Evolutionary conservation across 352 stramenopile species (phyloP), one percentile per base, ranked within the genome.

Genomic region (Pythium volutum): DNA sequence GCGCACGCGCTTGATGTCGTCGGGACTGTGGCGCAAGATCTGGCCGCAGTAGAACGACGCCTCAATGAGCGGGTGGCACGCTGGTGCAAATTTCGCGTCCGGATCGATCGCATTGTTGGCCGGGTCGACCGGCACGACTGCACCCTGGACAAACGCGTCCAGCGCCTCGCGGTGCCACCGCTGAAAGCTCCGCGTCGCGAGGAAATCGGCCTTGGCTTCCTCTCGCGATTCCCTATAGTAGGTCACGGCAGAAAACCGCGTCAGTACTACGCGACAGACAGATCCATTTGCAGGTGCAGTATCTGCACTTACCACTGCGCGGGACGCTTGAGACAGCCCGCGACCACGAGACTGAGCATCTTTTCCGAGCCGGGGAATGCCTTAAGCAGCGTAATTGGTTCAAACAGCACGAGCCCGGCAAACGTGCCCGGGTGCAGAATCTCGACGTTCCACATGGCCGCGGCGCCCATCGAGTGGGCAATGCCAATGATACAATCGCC

Each of bases 91-190:
- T 8, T 33, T 41, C 2, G 12, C 31, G 25, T 42, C 22, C 11
- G 52, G 36, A n/a, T 78, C 68, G 55, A 66, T 26, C 14, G 20
- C 20, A 36, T 65, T 71, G 26, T 64, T 46, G 11, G 74, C 51
- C 1, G 76, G 46, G 1, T 52, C 65, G 38, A 71, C 67, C 26
- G 50, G 57, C 27, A 84, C 69, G 20, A 84, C 46, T 2, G 52
- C 73, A 22, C 76, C 73, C 3, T 75, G 52, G 29, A 80, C 48
- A 64, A 70, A 81, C 2, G 45, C 16, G 1, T 48, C 45, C 0
- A 81, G 59, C 2, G 48, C 67, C 53, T 81, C 76, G 29, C 69
- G 71, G 38, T 84, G 66, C 73, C 71, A 84, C 12, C 63, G 58
- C 7, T 61, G 48, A 48, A 80, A 81, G 48, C 74, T 74, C n/a